Percentiles rank a stretch among this genome's conserved stretches.
Evolutionary conservation across 805 yeast genomes (phyloP).

Genomic region (Zygotorulaspora danielsina): DNA sequence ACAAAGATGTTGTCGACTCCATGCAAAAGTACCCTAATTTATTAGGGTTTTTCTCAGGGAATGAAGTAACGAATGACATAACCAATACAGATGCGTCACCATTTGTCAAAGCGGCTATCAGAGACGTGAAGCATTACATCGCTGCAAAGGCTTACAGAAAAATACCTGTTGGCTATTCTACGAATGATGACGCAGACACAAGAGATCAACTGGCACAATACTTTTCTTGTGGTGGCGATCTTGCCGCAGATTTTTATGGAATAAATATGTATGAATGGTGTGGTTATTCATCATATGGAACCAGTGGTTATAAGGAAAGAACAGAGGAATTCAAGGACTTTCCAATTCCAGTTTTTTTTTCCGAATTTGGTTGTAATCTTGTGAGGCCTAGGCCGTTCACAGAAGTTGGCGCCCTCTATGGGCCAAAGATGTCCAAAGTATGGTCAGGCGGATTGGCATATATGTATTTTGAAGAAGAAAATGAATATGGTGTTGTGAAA

Average conservation of each 20-base stretch:
- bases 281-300: conserved; percentile 56
- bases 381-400: conserved; percentile 66
- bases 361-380: conserved; percentile 75
- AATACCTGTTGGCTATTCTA: conserved; percentile 92
- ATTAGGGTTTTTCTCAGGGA: conserved; percentile 95
- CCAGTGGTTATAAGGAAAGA: conserved; percentile 63
- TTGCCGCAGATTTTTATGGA: conserved; percentile 70
- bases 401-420: conserved; percentile 62
- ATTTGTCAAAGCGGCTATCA: conserved; percentile 90
- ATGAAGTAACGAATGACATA: conserved; percentile 85
- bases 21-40: conserved; percentile 75
- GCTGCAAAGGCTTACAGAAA: conserved; percentile 53
- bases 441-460: conserved; percentile 88
- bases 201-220: conserved; percentile 77
- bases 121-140: conserved; percentile 82
- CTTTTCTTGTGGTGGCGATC: conserved; percentile 80
- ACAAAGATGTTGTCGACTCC: conserved; percentile 75
- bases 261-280: conserved; percentile 89
- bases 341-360: conserved; percentile 71
- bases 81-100: conserved; percentile 88
- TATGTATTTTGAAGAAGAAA: conserved; percentile 76
- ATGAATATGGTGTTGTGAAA: conserved; percentile 67
- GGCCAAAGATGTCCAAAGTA: conserved; percentile 63
- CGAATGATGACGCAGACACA: conserved; percentile 82
- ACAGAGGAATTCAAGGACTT: conserved; percentile 58